Evolutionary conservation across 257 asterid species (phyloP).

Genomic region (Solanum sitiens): DNA sequence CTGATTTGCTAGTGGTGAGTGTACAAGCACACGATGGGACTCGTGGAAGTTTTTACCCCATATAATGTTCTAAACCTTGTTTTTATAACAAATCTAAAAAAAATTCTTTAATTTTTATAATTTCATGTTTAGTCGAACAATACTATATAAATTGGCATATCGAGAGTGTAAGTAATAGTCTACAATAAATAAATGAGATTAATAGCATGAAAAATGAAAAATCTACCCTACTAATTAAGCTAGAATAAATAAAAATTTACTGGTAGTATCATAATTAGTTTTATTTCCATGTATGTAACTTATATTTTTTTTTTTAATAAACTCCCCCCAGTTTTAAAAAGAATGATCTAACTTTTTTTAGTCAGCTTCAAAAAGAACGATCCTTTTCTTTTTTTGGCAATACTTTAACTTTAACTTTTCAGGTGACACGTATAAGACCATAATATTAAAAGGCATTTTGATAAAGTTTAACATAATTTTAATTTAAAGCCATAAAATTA

Average conservation of each 20-base stretch:
- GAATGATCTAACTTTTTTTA: no score
- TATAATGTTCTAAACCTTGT: not conserved
- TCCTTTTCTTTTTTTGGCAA: no score
- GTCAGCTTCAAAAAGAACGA: no score
- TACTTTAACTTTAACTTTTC: no score
- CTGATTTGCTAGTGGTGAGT: not conserved
- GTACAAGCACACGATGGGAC: not conserved
- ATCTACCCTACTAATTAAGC: conserved; percentile 4
- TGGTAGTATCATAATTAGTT: not conserved
- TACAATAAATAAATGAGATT: not conserved
- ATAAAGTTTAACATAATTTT: no score
- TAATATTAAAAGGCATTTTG: no score
- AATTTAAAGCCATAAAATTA: no score
- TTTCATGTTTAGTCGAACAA: not conserved
- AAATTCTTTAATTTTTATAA: not conserved
- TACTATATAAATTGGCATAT: not conserved
- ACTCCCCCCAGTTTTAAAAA: no score
- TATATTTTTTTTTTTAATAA: no score
- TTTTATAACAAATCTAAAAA: not conserved
- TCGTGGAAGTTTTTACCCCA: not conserved
- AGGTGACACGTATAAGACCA: no score
- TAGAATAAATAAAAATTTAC: not conserved
- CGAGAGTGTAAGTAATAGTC: not conserved
- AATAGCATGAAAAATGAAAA: not conserved
- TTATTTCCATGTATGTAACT: not conserved